These are phyloP conservation scores for Sclerotinia glacialis DNA, from an alignment of 2,329 filamentous ascomycete species.

Conservation along the genomic window DNA sequence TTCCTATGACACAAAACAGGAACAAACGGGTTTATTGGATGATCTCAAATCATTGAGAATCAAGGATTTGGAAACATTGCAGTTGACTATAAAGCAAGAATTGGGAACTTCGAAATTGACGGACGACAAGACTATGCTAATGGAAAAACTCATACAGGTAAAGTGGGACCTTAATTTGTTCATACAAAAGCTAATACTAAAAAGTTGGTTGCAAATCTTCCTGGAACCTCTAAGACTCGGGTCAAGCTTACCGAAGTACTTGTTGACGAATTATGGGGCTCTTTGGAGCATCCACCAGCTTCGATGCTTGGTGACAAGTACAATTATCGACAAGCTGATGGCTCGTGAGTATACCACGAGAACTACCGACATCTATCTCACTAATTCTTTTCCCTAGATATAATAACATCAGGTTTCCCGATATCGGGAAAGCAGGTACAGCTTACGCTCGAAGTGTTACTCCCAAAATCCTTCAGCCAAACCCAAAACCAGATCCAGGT, in stretches of 20 bases:
- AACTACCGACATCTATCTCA: neutral
- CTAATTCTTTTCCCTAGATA: neutral
- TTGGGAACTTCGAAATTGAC: slow-evolving; percentile 58
- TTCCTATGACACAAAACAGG: slow-evolving; percentile 51
- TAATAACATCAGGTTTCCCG: slow-evolving; percentile 59
- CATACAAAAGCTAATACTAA: neutral
- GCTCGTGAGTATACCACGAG: slow-evolving; percentile 53
- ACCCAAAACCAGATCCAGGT: slow-evolving; percentile 60
- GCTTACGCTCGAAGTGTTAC: slow-evolving; percentile 63
- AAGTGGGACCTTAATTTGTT: too few relatives aligned
- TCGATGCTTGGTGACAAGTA: slow-evolving; percentile 61
- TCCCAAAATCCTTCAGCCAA: slow-evolving; percentile 56
- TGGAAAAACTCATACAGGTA: slow-evolving; percentile 66
- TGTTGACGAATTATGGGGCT: slow-evolving; percentile 66
- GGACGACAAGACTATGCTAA: slow-evolving; percentile 74
- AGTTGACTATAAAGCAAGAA: slow-evolving; percentile 58
- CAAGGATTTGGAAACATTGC: slow-evolving; percentile 59
- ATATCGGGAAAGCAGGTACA: slow-evolving; percentile 64
- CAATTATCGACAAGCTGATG: slow-evolving; percentile 62
- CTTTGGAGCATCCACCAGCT: slow-evolving; percentile 67
- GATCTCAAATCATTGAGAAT: slow-evolving; percentile 55
- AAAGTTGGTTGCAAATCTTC: slow-evolving; percentile 63
- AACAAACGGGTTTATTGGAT: slow-evolving; percentile 50
- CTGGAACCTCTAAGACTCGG: slow-evolving; percentile 51
- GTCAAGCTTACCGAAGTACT: slow-evolving; percentile 64